These are phyloP conservation scores for Rosa lucieae DNA, from an alignment of 306 rosid species.

Conservation along the genomic window DNA sequence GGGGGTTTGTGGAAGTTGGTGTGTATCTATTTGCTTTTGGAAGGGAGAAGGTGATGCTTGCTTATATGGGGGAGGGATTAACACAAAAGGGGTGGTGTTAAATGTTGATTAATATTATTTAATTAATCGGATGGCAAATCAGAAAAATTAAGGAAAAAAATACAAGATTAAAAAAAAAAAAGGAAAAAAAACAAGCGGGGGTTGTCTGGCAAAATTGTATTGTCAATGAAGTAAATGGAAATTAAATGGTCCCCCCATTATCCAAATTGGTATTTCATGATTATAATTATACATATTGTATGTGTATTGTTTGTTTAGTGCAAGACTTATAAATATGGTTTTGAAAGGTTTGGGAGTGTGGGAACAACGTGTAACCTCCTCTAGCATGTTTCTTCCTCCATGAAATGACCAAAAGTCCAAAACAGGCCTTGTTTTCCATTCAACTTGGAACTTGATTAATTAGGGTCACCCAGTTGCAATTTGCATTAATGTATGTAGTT, in stretches of 20 bases:
- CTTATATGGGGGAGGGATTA: constrained; percentile 24
- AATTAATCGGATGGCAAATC: constrained; percentile 7
- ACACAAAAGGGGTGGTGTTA: neutral
- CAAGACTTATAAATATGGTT: neutral
- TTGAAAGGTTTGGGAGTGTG: neutral
- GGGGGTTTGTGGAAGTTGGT: constrained; percentile 16
- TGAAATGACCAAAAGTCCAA: neutral
- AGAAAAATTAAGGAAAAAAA: neutral
- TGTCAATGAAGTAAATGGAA: constrained; percentile 34
- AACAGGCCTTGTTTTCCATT: neutral
- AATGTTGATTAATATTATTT: neutral
- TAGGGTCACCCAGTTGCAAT: constrained; percentile 1
- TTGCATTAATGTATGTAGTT: neutral
- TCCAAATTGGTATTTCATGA: constrained; percentile 16
- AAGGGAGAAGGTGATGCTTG: constrained; percentile 1
- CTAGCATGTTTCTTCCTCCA: neutral
- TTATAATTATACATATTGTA: constrained; percentile 4
- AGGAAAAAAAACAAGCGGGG: neutral
- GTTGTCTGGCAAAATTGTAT: constrained; percentile 40
- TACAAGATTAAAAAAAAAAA: neutral
- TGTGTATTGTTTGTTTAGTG: neutral
- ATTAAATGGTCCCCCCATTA: constrained; percentile 42
- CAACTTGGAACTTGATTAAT: neutral
- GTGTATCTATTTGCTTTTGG: neutral
- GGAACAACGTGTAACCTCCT: neutral